These are phyloP conservation scores for Pseudogymnoascus verrucosus DNA, from an alignment of 2,329 filamentous ascomycete species.

Conservation along the genomic window DNA sequence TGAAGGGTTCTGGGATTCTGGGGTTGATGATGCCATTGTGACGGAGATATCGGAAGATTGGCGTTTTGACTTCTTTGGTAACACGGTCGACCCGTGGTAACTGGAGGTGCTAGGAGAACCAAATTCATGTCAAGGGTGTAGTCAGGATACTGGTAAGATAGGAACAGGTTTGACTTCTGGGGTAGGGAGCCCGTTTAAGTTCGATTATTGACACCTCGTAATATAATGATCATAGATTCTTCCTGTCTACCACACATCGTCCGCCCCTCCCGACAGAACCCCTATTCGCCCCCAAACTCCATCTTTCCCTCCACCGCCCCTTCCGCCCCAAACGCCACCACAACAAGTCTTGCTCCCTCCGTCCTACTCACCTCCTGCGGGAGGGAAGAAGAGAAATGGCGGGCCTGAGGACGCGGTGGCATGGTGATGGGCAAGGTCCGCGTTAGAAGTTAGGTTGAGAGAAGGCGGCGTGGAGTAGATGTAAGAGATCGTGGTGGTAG, in stretches of 20 bases:
- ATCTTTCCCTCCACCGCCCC: not conserved
- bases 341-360: slow-evolving; percentile 31
- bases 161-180: not conserved
- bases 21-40: slow-evolving; percentile 1
- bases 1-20: not conserved
- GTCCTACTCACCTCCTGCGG: slow-evolving; percentile 19
- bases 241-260: not conserved
- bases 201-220: not conserved
- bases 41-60: not conserved
- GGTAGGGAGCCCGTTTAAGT: not conserved
- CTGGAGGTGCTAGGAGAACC: not conserved
- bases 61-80: not conserved
- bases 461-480: slow-evolving; percentile 15
- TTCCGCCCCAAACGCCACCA: slow-evolving; percentile 23
- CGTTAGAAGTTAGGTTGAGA: slow-evolving; percentile 9
- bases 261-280: not conserved
- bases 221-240: too few relatives aligned
- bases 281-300: not conserved
- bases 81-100: not conserved
- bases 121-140: not conserved
- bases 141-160: not conserved
- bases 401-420: not conserved
- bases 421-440: slow-evolving; percentile 12
- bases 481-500: slow-evolving; percentile 7
- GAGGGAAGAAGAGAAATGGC: not conserved